These are phyloP conservation scores for Lotus japonicus DNA, from an alignment of 306 rosid genomes.

Conservation along the genomic window DNA sequence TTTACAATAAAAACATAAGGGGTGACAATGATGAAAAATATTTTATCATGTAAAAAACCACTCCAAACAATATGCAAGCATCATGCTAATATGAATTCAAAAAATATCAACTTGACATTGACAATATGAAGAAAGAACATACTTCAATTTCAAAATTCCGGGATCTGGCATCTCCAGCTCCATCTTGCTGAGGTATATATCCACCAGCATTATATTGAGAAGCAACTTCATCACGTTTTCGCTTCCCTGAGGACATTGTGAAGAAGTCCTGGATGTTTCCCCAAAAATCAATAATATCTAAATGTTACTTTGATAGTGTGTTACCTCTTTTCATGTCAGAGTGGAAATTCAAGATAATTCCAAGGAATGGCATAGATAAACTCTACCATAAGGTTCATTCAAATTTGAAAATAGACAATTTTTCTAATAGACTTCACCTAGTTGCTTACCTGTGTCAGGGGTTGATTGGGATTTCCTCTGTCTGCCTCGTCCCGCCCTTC, in stretches of 20 bases:
- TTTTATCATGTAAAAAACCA: not conserved
- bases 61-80: not conserved
- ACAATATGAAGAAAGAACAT: not conserved
- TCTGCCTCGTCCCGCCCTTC: constrained; percentile 88
- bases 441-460: constrained; percentile 64
- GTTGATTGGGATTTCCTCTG: constrained; percentile 65
- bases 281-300: constrained; percentile 20
- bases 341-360: not conserved
- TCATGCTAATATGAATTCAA: not conserved
- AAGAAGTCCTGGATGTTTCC: constrained; percentile 62
- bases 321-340: not conserved
- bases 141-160: constrained; percentile 68
- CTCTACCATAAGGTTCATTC: constrained; percentile 9
- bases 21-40: not conserved
- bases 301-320: not conserved
- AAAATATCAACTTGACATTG: not conserved
- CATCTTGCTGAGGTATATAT: constrained; percentile 86
- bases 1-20: not conserved
- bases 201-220: constrained; percentile 67
- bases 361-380: not conserved
- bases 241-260: constrained; percentile 53
- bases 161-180: constrained; percentile 69
- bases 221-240: constrained; percentile 77
- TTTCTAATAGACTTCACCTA: constrained; percentile 11
- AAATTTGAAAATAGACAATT: constrained; percentile 18